These are phyloP conservation scores for Cyclostephanos invisitatus DNA, from an alignment of 108 stramenopile genomes.

Conservation along the genomic window DNA sequence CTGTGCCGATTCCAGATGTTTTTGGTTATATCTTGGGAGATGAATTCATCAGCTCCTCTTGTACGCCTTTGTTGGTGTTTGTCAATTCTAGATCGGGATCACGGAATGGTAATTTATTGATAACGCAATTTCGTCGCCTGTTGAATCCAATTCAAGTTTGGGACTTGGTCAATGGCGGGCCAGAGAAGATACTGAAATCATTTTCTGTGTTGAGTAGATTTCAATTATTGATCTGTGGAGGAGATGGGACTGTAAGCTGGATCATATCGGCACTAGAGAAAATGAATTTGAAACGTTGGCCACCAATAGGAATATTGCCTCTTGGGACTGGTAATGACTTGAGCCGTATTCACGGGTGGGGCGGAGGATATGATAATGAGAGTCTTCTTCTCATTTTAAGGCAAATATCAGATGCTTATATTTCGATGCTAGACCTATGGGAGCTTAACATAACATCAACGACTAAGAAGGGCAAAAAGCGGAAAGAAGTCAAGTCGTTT, in stretches of 20 bases:
- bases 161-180: constrained; percentile 84
- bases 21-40: constrained; percentile 86
- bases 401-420: constrained; percentile 76
- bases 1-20: constrained; percentile 71
- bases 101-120: constrained; percentile 81
- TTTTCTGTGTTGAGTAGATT: constrained; percentile 67
- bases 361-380: constrained; percentile 87
- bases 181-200: constrained; percentile 76
- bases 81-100: constrained; percentile 86
- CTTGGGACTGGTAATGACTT: constrained; percentile 93
- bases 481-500: constrained; percentile 66
- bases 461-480: constrained; percentile 54
- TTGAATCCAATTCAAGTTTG: constrained; percentile 91
- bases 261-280: constrained; percentile 82
- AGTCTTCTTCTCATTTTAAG: constrained; percentile 71
- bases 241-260: constrained; percentile 94
- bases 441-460: constrained; percentile 62
- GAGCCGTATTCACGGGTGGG: constrained; percentile 71
- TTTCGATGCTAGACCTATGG: constrained; percentile 86
- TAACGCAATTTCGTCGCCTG: constrained; percentile 76
- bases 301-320: constrained; percentile 89
- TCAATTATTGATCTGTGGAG: constrained; percentile 86
- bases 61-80: constrained; percentile 88
- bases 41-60: constrained; percentile 61
- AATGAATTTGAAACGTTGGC: constrained; percentile 77